A percentile compares a stretch with the other conserved stretches of the same genome.
These are phyloP conservation scores for Debaryomyces fabryi DNA, from an alignment of 1,139 yeast genomes.

Conservation along the genomic window DNA sequence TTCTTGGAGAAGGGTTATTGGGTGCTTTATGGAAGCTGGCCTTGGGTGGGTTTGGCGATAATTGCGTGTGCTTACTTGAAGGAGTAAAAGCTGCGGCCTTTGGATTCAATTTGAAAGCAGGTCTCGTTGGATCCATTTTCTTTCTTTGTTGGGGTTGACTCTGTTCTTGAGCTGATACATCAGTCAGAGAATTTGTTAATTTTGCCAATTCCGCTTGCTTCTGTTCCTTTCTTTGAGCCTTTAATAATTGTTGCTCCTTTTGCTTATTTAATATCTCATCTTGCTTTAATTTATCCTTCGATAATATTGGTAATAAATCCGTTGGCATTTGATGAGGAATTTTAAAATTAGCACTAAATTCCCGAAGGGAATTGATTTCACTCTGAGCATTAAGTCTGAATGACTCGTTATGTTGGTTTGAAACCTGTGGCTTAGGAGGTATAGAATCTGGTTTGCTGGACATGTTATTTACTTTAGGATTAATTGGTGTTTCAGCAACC, in stretches of 20 bases:
- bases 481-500: background rate
- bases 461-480: conserved; percentile 14
- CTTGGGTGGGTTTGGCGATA: conserved; percentile 38
- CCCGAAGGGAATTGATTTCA: conserved; percentile 77
- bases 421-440: conserved; percentile 37
- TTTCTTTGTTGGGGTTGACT: conserved; percentile 25
- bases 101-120: conserved; percentile 70
- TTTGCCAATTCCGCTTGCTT: conserved; percentile 13
- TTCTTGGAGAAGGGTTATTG: conserved; percentile 39
- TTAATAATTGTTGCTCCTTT: conserved; percentile 20
- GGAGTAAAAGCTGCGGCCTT: conserved; percentile 76
- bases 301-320: conserved; percentile 73
- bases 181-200: conserved; percentile 11
- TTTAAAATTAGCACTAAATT: conserved; percentile 82
- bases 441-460: conserved; percentile 31
- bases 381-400: conserved; percentile 58
- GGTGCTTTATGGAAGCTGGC: conserved; percentile 28
- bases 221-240: conserved; percentile 18
- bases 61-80: conserved; percentile 29
- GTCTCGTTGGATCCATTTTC: conserved; percentile 58
- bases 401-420: conserved; percentile 34
- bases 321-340: conserved; percentile 73
- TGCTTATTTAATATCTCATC: conserved; percentile 56
- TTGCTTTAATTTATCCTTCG: conserved; percentile 68
- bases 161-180: conserved; percentile 10